A percentile compares a stretch with the other conserved stretches of the same genome.
These are phyloP conservation scores for Fragilariopsis cylindrus DNA, from an alignment of 108 stramenopile species.

Conservation along the genomic window DNA sequence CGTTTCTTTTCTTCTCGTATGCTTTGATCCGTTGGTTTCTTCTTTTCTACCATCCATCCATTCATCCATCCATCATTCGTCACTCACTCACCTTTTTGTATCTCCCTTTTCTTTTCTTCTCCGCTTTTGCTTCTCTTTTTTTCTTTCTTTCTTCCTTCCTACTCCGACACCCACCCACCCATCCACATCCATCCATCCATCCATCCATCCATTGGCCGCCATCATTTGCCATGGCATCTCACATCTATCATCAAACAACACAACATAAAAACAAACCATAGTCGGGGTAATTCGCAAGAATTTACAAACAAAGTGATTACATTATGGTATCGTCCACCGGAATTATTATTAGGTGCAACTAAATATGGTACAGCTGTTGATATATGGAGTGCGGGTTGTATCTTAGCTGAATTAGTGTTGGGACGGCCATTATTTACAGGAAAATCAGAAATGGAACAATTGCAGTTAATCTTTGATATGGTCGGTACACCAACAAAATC, in stretches of 20 bases:
- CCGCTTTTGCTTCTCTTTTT: background rate
- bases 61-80: background rate
- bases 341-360: slow-evolving; percentile 85
- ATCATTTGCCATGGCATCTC: background rate
- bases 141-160: background rate
- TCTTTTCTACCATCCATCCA: background rate
- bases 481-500: slow-evolving; percentile 72
- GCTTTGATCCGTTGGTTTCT: background rate
- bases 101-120: slow-evolving; percentile 5
- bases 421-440: slow-evolving; percentile 94
- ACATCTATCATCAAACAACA: background rate
- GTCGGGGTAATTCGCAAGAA: slow-evolving; percentile 47
- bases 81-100: background rate
- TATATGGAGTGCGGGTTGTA: slow-evolving; percentile 97
- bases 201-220: background rate
- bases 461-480: slow-evolving; percentile 79
- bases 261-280: background rate
- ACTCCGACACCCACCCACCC: no score
- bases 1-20: background rate
- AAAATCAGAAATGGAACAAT: slow-evolving; percentile 90
- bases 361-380: slow-evolving; percentile 86
- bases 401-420: slow-evolving; percentile 91
- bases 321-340: slow-evolving; percentile 92
- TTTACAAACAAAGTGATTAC: slow-evolving; percentile 86
- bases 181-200: slow-evolving; percentile 6